Conservation (phyloP, 805 yeast species). For the Schwanniomyces yamadae region DNA sequence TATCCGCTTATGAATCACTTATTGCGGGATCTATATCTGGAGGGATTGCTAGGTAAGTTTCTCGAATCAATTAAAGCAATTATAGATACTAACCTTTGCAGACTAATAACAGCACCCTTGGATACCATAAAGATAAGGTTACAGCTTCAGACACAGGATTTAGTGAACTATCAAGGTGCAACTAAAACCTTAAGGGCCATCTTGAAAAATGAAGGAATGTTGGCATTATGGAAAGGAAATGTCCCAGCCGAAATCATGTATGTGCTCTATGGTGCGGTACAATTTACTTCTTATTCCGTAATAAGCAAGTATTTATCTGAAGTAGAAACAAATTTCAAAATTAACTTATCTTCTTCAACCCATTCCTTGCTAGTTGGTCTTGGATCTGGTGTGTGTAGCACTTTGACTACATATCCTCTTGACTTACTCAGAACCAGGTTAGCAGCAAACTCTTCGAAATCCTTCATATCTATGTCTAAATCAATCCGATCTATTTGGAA, state of each 20-base stretch:
- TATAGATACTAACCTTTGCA: slow-evolving; percentile 24
- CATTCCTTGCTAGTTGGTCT: slow-evolving; percentile 67
- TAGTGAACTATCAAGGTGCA: slow-evolving; percentile 24
- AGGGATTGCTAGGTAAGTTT: slow-evolving; percentile 42
- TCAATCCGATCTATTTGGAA: slow-evolving; percentile 25
- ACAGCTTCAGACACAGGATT: slow-evolving; percentile 50
- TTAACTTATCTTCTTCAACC: slow-evolving; percentile 29
- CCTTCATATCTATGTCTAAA: slow-evolving; percentile 37
- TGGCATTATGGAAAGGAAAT: slow-evolving; percentile 94
- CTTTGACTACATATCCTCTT: slow-evolving; percentile 78
- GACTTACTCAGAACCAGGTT: slow-evolving; percentile 86
- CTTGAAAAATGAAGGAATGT: slow-evolving; percentile 60
- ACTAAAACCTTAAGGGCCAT: slow-evolving; percentile 42
- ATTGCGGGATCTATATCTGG: slow-evolving; percentile 77
- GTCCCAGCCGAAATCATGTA: slow-evolving; percentile 89
- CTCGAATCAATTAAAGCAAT: background rate
- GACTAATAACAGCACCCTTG: slow-evolving; percentile 71
- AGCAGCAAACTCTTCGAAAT: slow-evolving; percentile 55
- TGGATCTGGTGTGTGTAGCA: slow-evolving; percentile 72
- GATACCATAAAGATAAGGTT: slow-evolving; percentile 76
- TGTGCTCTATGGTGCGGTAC: slow-evolving; percentile 78
- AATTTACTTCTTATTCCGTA: slow-evolving; percentile 70
- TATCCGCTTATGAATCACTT: slow-evolving; percentile 52
- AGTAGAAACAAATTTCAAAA: slow-evolving; percentile 18
- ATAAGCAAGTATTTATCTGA: slow-evolving; percentile 46